Evolutionary conservation across 2,329 filamentous ascomycete species (phyloP).

Genomic region (Phyllosticta citrichinensis): DNA sequence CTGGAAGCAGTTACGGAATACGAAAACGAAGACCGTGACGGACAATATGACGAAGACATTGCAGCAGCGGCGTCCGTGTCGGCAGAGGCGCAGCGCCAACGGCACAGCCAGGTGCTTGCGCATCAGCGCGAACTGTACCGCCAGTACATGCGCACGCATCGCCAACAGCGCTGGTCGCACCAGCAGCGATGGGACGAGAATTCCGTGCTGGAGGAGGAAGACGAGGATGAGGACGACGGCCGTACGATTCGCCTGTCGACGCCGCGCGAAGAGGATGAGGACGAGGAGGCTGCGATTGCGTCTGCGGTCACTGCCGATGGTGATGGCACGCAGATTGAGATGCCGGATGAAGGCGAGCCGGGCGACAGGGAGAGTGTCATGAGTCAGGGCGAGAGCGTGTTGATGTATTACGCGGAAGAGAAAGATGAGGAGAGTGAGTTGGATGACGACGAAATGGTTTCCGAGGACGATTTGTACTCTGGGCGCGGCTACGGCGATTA

Average conservation of each 20-base stretch:
- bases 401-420: neutral
- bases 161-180: neutral
- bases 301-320: neutral
- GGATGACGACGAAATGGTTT: neutral
- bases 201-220: neutral
- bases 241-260: neutral
- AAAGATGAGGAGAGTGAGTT: neutral
- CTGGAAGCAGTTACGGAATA: neutral
- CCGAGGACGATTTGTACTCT: neutral
- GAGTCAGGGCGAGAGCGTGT: neutral
- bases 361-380: neutral
- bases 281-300: neutral
- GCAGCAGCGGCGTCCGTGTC: neutral
- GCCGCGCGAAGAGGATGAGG: neutral
- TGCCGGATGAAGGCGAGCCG: neutral
- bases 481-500: neutral
- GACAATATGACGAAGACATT: neutral
- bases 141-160: neutral
- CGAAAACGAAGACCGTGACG: neutral
- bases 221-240: neutral
- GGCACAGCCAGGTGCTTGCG: neutral
- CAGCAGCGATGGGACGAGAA: neutral
- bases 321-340: neutral
- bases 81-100: neutral
- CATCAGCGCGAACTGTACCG: neutral